Evolutionary conservation across 2,329 filamentous ascomycete species (phyloP), one percentile per base, ranked within the genome.

Genomic region (Aspergillus sp.): DNA sequence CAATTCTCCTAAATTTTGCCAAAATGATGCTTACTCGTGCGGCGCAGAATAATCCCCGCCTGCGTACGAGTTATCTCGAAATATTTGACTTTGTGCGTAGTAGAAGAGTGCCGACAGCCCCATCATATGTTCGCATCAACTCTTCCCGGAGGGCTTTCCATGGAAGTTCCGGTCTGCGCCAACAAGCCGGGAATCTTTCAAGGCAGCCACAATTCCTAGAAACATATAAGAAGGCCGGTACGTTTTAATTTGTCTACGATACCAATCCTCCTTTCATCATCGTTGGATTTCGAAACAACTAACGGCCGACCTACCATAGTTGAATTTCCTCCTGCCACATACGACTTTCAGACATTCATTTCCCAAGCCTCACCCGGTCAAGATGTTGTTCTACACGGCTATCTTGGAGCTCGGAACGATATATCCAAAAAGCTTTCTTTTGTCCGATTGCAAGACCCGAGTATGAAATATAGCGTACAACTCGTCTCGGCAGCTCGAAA

Each of bases 381-480:
- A 7, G 68, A 75, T 19, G 79, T 89, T 33, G 79, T 80, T 0
- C 72, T 90, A 1, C 82, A 87, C 71, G 93, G 93, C 19, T 95
- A 93, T 65, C 74, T 96, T 0, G 85, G 86, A 24, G 85, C 85
- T 59, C 82, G 86, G 30, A 83, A 85, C 60, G 85, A 90, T 65
- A 79, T 92, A 20, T 86, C 86, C 27, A 86, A 86, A 54, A 85
- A 83, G 40, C 77, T 96, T 19, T 84, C 84, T 2, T 96, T 96
- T 68, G 87, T 87, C 48, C 82, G 88, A 51, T 70, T 86, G 37
- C 75, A 73, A 24, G 77, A 77, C 62, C 77, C 72, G 51, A 73
- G 73, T 22, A 77, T 80, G 66, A 70, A 64, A 46, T 68, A 74
- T 44, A 78, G 70, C 47, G 70, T 86, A 5, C 82, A 85, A 58